Evolutionary conservation across 2,329 filamentous ascomycete genomes (phyloP).

Genomic region (Torrubiellomyces zombiae): DNA sequence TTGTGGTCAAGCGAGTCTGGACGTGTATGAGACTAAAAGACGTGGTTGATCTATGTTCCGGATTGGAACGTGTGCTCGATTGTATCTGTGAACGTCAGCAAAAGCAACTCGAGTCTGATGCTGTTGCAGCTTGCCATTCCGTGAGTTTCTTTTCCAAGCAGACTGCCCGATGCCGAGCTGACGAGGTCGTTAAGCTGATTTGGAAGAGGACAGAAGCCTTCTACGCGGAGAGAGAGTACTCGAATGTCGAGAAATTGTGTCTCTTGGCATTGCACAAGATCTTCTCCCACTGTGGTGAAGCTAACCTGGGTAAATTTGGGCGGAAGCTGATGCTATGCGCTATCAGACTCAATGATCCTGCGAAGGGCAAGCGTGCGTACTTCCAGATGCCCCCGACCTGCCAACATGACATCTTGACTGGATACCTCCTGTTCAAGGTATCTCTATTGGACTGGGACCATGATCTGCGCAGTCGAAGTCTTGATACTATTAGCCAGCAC

Average conservation of each 20-base stretch:
- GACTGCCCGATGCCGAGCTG: no score
- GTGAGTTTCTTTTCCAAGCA: slow-evolving; percentile 21
- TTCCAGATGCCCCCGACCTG: slow-evolving; percentile 39
- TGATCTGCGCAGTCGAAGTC: slow-evolving; percentile 43
- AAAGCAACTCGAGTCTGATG: slow-evolving; percentile 35
- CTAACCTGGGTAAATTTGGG: slow-evolving; percentile 49
- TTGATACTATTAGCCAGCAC: slow-evolving; percentile 40
- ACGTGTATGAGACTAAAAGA: slow-evolving; percentile 35
- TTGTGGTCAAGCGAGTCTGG: slow-evolving; percentile 51
- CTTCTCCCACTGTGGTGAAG: slow-evolving; percentile 47
- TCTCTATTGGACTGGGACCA: slow-evolving; percentile 42
- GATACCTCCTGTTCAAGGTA: slow-evolving; percentile 61
- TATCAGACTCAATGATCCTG: slow-evolving; percentile 25
- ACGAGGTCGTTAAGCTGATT: slow-evolving; percentile 51
- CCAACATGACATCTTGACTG: slow-evolving; percentile 46
- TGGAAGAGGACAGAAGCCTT: slow-evolving; percentile 62
- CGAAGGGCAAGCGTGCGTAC: slow-evolving; percentile 22
- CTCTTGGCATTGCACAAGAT: slow-evolving; percentile 46
- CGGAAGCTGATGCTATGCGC: slow-evolving; percentile 63
- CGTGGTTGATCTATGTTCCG: slow-evolving; percentile 9
- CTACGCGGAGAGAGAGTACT: slow-evolving; percentile 33
- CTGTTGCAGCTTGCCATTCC: slow-evolving; percentile 51
- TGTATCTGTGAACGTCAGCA: slow-evolving; percentile 26
- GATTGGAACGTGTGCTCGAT: slow-evolving; percentile 10
- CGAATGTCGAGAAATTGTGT: slow-evolving; percentile 53